These are phyloP conservation scores for Waltergamsia citrina DNA, from an alignment of 2,329 filamentous ascomycete genomes.

Conservation along the genomic window DNA sequence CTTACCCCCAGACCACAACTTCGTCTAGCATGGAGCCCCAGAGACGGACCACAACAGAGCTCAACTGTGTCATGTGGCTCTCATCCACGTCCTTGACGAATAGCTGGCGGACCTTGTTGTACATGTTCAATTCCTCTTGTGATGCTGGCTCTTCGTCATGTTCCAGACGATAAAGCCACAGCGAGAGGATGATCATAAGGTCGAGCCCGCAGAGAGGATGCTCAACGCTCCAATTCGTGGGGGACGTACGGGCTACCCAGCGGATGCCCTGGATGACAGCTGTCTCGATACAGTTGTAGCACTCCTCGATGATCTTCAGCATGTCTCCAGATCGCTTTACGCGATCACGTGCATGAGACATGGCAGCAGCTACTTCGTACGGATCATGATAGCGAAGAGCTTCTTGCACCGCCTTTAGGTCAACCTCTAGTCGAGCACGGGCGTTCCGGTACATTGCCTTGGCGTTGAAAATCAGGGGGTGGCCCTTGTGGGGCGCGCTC, in stretches of 20 bases:
- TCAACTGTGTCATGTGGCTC: conserved; percentile 71
- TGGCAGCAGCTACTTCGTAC: conserved; percentile 92
- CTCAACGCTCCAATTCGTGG: conserved; percentile 98
- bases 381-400: conserved; percentile 94
- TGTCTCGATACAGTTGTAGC: conserved; percentile 95
- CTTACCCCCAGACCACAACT: conserved; percentile 98
- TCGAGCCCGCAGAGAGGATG: conserved; percentile 95
- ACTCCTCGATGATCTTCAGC: conserved; percentile 97
- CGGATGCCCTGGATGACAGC: conserved; percentile 89
- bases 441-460: conserved; percentile 96
- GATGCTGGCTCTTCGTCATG: conserved; percentile 90
- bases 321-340: conserved; percentile 94
- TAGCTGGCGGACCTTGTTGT: conserved; percentile 81
- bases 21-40: conserved; percentile 99
- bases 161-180: conserved; percentile 99
- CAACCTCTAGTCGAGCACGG: conserved; percentile 82
- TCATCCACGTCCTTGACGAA: conserved; percentile 88
- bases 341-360: conserved; percentile 88
- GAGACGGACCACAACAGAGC: conserved; percentile 87
- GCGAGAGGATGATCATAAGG: conserved; percentile 91
- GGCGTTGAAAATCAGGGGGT: conserved; percentile 95
- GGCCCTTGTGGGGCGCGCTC: conserved; percentile 89
- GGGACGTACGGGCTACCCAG: conserved; percentile 95
- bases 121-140: conserved; percentile 79
- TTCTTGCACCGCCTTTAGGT: conserved; percentile 92